A percentile compares a stretch with the other conserved stretches of the same genome.
phyloP scores from a whole-genome alignment of 768 basidiomycete species.

The Gautieria morchelliformis region DNA sequence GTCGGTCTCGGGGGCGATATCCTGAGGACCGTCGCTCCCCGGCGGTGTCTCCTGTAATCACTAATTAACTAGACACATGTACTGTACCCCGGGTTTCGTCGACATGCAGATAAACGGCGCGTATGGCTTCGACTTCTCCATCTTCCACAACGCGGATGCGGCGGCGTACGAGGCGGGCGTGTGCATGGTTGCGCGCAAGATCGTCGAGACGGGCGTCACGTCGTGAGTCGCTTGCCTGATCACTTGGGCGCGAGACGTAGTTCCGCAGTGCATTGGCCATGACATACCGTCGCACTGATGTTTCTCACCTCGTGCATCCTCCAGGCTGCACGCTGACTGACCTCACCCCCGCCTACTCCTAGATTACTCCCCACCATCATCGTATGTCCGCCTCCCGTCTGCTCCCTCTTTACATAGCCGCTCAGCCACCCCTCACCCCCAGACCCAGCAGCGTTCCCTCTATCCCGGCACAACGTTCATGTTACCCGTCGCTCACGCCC shows the following conservation, averaged over 20 bases:
- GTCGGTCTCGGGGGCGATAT: conserved; percentile 73
- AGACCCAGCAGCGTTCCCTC: conserved; percentile 73
- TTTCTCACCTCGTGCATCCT: neutral
- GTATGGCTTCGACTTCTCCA: conserved; percentile 81
- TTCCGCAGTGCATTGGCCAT: no score
- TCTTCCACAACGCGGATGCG: conserved; percentile 63
- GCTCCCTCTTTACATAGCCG: neutral
- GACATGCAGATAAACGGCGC: conserved; percentile 90
- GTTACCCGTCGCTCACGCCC: neutral
- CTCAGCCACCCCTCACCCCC: neutral
- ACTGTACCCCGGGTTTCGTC: conserved; percentile 70
- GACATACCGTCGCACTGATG: no score
- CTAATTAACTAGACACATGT: no score
- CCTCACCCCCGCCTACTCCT: neutral
- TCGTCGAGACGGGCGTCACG: conserved; percentile 83
- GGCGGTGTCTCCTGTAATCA: neutral
- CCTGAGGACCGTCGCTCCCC: conserved; percentile 37
- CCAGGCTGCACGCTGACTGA: neutral
- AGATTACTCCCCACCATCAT: conserved; percentile 63
- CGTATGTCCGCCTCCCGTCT: conserved; percentile 29
- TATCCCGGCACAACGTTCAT: conserved; percentile 38
- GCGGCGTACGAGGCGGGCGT: conserved; percentile 54
- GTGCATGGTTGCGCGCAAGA: conserved; percentile 59
- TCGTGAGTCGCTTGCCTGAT: conserved; percentile 42
- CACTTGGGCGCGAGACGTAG: no score